Conservation (phyloP, 768 basidiomycete species). For the Psilocybe azurescens region DNA sequence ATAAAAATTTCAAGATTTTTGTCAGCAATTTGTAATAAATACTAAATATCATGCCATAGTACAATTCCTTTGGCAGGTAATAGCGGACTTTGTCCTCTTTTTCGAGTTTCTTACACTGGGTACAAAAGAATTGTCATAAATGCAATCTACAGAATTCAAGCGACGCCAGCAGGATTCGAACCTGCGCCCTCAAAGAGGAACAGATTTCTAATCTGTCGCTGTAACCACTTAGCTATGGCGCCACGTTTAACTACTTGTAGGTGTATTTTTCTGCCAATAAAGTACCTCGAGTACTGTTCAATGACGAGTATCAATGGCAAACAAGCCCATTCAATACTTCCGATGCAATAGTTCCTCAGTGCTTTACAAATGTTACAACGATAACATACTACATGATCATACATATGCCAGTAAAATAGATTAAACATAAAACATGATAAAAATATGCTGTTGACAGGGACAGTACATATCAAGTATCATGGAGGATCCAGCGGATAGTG, state of each 20-base stretch:
- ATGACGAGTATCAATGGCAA: not conserved
- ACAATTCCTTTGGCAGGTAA: too few relatives aligned
- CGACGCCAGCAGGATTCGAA: constrained; percentile 74
- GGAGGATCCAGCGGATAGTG: constrained; percentile 65
- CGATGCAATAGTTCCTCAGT: too few relatives aligned
- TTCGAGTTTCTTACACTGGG: too few relatives aligned
- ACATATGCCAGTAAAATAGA: not conserved
- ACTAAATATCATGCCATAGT: too few relatives aligned
- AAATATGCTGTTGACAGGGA: not conserved
- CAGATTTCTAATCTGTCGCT: constrained; percentile 78
- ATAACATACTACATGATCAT: not conserved
- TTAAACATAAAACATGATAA: not conserved
- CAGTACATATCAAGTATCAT: constrained; percentile 15
- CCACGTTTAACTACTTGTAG: not conserved
- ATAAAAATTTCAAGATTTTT: too few relatives aligned
- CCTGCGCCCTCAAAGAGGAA: constrained; percentile 73
- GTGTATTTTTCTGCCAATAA: not conserved
- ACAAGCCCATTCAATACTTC: too few relatives aligned
- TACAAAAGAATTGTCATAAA: too few relatives aligned
- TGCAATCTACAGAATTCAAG: not conserved
- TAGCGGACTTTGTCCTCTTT: too few relatives aligned
- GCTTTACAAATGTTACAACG: not conserved
- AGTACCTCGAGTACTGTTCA: too few relatives aligned
- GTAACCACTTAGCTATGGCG: constrained; percentile 78
- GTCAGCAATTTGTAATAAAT: too few relatives aligned